Conservation (phyloP, 1,139 yeast species). For the Pichia sp. region DNA sequence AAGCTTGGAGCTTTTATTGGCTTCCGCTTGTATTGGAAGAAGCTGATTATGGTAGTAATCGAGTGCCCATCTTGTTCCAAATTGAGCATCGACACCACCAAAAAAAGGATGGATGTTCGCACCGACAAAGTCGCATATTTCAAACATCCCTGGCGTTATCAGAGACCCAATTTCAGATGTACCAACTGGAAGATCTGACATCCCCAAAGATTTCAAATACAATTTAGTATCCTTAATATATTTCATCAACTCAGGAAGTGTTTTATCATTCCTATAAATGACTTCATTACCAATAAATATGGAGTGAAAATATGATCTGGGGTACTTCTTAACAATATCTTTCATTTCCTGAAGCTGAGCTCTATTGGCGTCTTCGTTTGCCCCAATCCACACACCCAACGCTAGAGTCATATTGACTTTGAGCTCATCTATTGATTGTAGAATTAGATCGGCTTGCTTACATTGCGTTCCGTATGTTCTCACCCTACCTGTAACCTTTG, state of each 20-base stretch:
- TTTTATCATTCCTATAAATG: constrained; percentile 45
- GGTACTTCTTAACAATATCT: constrained; percentile 36
- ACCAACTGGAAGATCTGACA: constrained; percentile 41
- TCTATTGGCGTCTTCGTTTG: constrained; percentile 33
- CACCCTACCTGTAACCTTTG: constrained; percentile 51
- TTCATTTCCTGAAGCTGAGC: constrained; percentile 41
- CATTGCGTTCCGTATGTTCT: constrained; percentile 62
- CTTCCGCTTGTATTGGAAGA: constrained; percentile 20
- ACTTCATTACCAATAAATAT: constrained; percentile 61
- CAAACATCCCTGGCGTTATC: constrained; percentile 31
- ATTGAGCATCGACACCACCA: constrained; percentile 47
- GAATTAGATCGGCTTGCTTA: constrained; percentile 43
- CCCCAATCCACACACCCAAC: constrained; percentile 60
- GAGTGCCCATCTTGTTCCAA: constrained; percentile 47
- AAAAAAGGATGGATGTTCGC: constrained; percentile 66
- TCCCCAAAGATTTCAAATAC: constrained; percentile 31
- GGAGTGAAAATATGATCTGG: constrained; percentile 41
- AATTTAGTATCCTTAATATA: constrained; percentile 39
- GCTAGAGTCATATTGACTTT: constrained; percentile 50
- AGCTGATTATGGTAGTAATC: constrained; percentile 42
- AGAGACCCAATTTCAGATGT: constrained; percentile 50
- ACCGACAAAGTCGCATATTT: constrained; percentile 48
- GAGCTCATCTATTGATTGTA: constrained; percentile 46
- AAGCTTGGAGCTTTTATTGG: constrained; percentile 23
- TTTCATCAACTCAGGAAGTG: constrained; percentile 31